Evolutionary conservation across 106 monocot species (phyloP).

Genomic region (Hemerocallis citrina): DNA sequence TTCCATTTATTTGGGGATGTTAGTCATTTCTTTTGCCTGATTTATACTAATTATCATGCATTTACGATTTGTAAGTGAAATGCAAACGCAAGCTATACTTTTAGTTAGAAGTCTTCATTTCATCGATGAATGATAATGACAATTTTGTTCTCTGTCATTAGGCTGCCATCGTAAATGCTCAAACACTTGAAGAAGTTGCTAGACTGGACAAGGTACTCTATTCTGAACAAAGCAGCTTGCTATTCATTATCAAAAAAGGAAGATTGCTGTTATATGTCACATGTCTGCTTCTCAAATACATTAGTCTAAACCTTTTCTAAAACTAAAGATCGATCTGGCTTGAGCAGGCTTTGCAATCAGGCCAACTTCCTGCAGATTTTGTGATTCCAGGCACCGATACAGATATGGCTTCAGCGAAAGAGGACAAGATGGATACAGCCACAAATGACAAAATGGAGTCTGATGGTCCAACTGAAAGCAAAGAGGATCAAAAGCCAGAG

Average conservation of each 20-base stretch:
- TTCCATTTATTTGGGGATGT: too few relatives aligned
- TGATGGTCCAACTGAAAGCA: conserved; percentile 19
- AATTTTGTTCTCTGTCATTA: conserved; percentile 19
- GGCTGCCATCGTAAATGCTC: conserved; percentile 98
- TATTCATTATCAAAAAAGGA: too few relatives aligned
- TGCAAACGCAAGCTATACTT: too few relatives aligned
- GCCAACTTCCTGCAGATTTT: conserved; percentile 81
- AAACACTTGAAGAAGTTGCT: conserved; percentile 97
- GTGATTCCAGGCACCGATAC: conserved; percentile 30
- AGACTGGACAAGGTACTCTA: conserved; percentile 71
- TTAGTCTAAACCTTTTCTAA: background rate
- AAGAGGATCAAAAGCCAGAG: conserved; percentile 17
- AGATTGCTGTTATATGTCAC: conserved; percentile 5
- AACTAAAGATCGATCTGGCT: conserved; percentile 5
- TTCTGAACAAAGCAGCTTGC: background rate
- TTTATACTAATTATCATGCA: too few relatives aligned
- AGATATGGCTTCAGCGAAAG: conserved; percentile 15
- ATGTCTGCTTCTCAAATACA: background rate
- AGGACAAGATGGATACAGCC: conserved; percentile 68
- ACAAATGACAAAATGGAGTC: too few relatives aligned
- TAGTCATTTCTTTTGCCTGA: too few relatives aligned
- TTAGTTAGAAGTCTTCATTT: too few relatives aligned
- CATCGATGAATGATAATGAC: background rate
- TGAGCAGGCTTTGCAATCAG: conserved; percentile 72
- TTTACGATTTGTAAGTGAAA: too few relatives aligned